These are phyloP conservation scores for Colletotrichum spinosum DNA, from an alignment of 2,329 filamentous ascomycete genomes.

Conservation along the genomic window DNA sequence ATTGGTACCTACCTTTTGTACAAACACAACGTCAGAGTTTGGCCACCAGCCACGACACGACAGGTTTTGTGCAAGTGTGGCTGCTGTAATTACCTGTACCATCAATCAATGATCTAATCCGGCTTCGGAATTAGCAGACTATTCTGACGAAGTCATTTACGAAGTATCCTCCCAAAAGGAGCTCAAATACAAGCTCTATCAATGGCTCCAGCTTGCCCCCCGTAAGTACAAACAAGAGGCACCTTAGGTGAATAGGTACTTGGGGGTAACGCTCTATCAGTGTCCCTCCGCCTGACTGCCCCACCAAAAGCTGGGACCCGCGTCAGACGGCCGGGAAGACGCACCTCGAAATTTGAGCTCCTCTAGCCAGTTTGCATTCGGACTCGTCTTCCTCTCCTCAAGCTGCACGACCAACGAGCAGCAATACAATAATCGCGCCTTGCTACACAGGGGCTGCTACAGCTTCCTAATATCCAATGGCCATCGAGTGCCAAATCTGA, in stretches of 20 bases:
- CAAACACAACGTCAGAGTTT: no score
- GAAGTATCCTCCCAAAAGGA: no score
- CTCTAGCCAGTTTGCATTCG: constrained; percentile 11
- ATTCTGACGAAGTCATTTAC: no score
- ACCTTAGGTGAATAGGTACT: constrained; percentile 1
- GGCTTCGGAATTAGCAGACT: no score
- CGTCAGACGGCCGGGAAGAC: constrained; percentile 19
- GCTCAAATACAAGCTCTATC: no score
- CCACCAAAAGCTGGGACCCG: constrained; percentile 32
- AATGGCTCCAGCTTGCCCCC: no score
- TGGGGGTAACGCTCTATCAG: neutral
- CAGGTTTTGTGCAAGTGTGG: no score
- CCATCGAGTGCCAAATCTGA: constrained; percentile 31
- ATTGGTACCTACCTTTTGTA: no score
- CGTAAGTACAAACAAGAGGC: no score
- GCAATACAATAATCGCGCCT: constrained; percentile 8
- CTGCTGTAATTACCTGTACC: no score
- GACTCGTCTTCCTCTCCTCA: constrained; percentile 3
- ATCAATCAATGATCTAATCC: no score
- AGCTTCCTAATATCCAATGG: constrained; percentile 31
- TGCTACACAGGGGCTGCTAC: constrained; percentile 28
- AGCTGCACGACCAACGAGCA: constrained; percentile 19
- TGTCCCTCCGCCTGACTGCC: constrained; percentile 7
- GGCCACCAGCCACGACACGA: no score
- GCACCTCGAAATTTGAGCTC: constrained; percentile 34